Percentiles rank a stretch among this genome's conserved stretches.
Evolutionary conservation across 169 alveolate species (phyloP).

Genomic region (Hammondia hammondi): DNA sequence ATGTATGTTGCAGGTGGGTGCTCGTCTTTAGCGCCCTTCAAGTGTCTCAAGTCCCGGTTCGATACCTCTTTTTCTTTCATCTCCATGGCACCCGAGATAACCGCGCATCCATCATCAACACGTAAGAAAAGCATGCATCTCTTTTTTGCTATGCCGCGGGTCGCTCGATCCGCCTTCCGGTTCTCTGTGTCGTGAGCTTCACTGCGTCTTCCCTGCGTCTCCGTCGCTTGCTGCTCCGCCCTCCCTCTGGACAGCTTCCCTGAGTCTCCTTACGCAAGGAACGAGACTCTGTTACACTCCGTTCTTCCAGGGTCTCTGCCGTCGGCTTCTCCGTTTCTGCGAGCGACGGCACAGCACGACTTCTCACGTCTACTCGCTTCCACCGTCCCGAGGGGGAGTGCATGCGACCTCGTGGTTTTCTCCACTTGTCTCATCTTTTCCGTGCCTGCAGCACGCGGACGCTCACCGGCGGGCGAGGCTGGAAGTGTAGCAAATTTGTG

Average conservation of each 20-base stretch:
- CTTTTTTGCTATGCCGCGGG: neutral
- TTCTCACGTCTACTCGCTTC: neutral
- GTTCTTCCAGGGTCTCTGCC: neutral
- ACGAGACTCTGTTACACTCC: neutral
- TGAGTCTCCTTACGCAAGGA: neutral
- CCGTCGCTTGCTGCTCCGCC: neutral
- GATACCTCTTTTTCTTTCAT: constrained; percentile 44
- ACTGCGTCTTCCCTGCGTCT: neutral
- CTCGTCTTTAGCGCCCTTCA: constrained; percentile 34
- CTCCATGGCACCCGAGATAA: constrained; percentile 6
- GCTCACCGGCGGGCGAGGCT: constrained; percentile 48
- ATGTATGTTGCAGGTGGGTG: constrained; percentile 42
- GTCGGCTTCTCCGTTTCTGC: neutral
- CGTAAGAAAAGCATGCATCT: neutral
- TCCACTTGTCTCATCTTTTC: neutral
- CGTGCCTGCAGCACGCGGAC: neutral
- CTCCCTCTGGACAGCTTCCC: neutral
- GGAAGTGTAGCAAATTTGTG: constrained; percentile 48
- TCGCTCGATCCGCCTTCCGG: neutral
- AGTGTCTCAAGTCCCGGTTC: constrained; percentile 59
- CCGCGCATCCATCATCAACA: constrained; percentile 9
- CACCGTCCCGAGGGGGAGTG: neutral
- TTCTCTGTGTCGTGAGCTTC: neutral
- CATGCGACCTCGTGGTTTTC: neutral
- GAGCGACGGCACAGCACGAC: neutral